Evolutionary conservation across 2,329 filamentous ascomycete species (phyloP), one percentile per base, ranked within the genome.

Genomic region (Fusarium devonianum): DNA sequence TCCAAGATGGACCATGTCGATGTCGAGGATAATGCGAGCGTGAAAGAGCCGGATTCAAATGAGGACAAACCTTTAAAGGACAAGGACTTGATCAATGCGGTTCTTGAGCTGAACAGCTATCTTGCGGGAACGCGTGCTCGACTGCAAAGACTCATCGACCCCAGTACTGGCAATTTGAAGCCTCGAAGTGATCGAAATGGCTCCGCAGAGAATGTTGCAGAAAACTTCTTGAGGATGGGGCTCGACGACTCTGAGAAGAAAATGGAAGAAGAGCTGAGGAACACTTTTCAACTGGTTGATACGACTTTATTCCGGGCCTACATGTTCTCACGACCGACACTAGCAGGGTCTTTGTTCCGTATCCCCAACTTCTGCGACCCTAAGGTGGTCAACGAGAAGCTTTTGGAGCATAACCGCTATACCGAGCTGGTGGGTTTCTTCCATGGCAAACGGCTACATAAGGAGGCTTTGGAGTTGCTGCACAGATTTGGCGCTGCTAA

Each of bases 311-410:
- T 99, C 76, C 85, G 93, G 12, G 89, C 91, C 0, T 95, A 96
- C 71, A 97, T 99, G 92, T 91, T 93, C 66, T 91, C 89, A 4
- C 87, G 86, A 7, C 93, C 94, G 4, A 85, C 88, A 5, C 78
- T 99, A 9, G 92, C 92, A 4, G 89, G 90, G 2, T 90, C 92
- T 0, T 81, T 99, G 0, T 97, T 99, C 75, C 91, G 94, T 17
- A 90, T 97, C 40, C 88, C 92, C 67, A 99, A 99, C 70, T 97
- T 97, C 68, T 97, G 94, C 70, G 93, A 99, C 64, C 93, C 94
- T 0, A 88, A 90, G 21, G 94, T 97, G 3, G 93, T 99, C 16
- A 94, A 96, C 68, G 90, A 96, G 71, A 92, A 92, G 64, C 77
- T 99, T 4, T 85, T 96, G 51, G 90, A 96, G 69, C 90, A 87